Percentiles rank a stretch among this genome's conserved stretches.
phyloP scores from a whole-genome alignment of 768 basidiomycete species.

The Boletus tomentosulus region DNA sequence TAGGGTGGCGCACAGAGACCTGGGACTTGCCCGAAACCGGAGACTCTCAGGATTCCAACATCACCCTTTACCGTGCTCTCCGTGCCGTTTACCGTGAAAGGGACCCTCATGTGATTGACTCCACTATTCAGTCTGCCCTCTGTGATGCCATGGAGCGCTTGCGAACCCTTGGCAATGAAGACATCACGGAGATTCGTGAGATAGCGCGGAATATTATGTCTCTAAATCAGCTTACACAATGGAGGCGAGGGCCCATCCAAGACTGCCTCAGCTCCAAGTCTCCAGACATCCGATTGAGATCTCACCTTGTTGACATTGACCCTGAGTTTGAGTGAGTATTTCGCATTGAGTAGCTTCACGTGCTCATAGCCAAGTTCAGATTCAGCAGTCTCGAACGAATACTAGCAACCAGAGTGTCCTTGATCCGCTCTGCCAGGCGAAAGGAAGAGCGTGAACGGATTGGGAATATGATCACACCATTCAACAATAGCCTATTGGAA shows the following conservation, averaged over 20 bases:
- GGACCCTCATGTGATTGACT: slow-evolving; percentile 45
- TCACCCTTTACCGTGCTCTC: slow-evolving; percentile 72
- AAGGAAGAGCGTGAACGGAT: slow-evolving; percentile 74
- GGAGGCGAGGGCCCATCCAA: slow-evolving; percentile 41
- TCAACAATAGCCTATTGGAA: slow-evolving; percentile 45
- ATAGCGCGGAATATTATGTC: slow-evolving; percentile 73
- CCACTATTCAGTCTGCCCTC: slow-evolving; percentile 48
- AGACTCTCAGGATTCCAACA: slow-evolving; percentile 42
- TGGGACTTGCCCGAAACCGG: slow-evolving; percentile 86
- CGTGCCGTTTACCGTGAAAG: slow-evolving; percentile 81
- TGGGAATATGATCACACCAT: slow-evolving; percentile 60
- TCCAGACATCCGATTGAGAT: slow-evolving; percentile 36
- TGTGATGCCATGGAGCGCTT: slow-evolving; percentile 61
- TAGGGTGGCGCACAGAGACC: slow-evolving; percentile 92
- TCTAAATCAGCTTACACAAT: slow-evolving; percentile 68
- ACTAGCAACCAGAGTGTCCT: slow-evolving; percentile 74
- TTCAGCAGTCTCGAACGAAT: slow-evolving; percentile 74
- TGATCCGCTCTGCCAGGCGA: slow-evolving; percentile 67
- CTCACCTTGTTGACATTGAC: slow-evolving; percentile 45
- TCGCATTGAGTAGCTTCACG: background rate
- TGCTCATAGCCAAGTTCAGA: slow-evolving; percentile 37
- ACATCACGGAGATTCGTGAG: slow-evolving; percentile 70
- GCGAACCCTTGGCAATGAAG: slow-evolving; percentile 66
- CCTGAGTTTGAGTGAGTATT: slow-evolving; percentile 62
- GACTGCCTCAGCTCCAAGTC: slow-evolving; percentile 29